These are phyloP conservation scores for Clitocybe nebularis DNA, from an alignment of 1,284 basidiomycete genomes.

Conservation along the genomic window DNA sequence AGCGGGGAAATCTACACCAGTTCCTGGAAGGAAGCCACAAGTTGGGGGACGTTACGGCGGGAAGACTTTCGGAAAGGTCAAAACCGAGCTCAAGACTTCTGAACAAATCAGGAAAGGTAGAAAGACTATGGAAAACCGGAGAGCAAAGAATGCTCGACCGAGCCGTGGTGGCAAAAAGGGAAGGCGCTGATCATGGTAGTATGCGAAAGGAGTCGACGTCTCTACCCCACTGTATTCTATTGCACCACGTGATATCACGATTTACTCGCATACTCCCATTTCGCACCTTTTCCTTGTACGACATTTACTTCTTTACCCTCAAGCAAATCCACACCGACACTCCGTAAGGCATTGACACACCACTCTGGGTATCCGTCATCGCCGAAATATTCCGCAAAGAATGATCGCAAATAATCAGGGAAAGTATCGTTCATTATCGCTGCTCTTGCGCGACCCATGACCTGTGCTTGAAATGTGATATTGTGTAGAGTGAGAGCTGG, in stretches of 20 bases:
- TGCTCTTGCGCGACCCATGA: slow-evolving; percentile 76
- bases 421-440: slow-evolving; percentile 75
- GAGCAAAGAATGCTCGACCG: slow-evolving; percentile 75
- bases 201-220: not conserved
- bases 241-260: not conserved
- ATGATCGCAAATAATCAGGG: slow-evolving; percentile 67
- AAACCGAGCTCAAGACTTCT: slow-evolving; percentile 77
- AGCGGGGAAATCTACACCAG: slow-evolving; percentile 15
- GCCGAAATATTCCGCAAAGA: slow-evolving; percentile 73
- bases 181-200: slow-evolving; percentile 32
- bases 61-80: slow-evolving; percentile 61
- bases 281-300: slow-evolving; percentile 59
- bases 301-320: slow-evolving; percentile 44
- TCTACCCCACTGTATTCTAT: slow-evolving; percentile 13
- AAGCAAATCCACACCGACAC: slow-evolving; percentile 65
- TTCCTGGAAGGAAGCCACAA: slow-evolving; percentile 24
- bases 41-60: slow-evolving; percentile 46
- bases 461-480: slow-evolving; percentile 74
- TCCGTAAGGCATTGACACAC: slow-evolving; percentile 66
- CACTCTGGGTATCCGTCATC: slow-evolving; percentile 72
- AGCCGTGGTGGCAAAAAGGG: slow-evolving; percentile 38
- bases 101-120: slow-evolving; percentile 82
- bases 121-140: slow-evolving; percentile 55
- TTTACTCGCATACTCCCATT: slow-evolving; percentile 67
- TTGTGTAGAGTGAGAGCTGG: slow-evolving; percentile 77